phyloP scores from a whole-genome alignment of 495 filamentous ascomycete genomes.

The Amniculicola lignicola region DNA sequence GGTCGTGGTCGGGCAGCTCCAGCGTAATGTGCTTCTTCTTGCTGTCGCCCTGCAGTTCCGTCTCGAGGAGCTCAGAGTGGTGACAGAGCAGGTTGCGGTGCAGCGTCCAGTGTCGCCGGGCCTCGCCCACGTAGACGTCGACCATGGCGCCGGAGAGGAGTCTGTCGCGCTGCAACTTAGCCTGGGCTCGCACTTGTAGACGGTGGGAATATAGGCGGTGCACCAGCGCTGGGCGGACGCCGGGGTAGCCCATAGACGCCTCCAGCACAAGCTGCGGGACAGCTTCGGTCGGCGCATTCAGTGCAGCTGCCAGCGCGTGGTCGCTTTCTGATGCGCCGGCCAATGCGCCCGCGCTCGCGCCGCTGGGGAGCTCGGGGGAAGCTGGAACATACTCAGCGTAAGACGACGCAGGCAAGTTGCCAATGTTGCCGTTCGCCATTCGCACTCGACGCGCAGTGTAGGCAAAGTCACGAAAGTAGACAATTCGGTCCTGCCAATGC shows the following conservation, averaged over 20 bases:
- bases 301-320: background rate
- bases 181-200: conserved; percentile 30
- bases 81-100: conserved; percentile 50
- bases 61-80: conserved; percentile 45
- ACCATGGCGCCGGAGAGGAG: conserved; percentile 49
- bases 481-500: conserved; percentile 33
- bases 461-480: conserved; percentile 46
- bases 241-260: background rate
- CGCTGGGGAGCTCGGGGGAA: conserved; percentile 11
- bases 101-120: conserved; percentile 45
- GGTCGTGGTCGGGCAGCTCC: conserved; percentile 46
- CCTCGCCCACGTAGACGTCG: conserved; percentile 47
- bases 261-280: conserved; percentile 1
- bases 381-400: conserved; percentile 47
- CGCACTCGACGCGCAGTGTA: conserved; percentile 41
- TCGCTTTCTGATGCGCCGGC: conserved; percentile 6
- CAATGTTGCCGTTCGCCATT: conserved; percentile 43
- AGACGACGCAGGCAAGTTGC: conserved; percentile 42
- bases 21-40: conserved; percentile 37
- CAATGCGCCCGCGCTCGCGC: background rate
- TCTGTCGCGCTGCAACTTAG: conserved; percentile 41
- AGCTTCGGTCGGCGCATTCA: conserved; percentile 11
- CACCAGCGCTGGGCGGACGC: conserved; percentile 18
- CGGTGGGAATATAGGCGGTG: conserved; percentile 29
- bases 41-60: conserved; percentile 39